A percentile compares a stretch with the other conserved stretches of the same genome.
Evolutionary conservation across 768 basidiomycete species (phyloP).

Genomic region (Boletus reticuloceps): DNA sequence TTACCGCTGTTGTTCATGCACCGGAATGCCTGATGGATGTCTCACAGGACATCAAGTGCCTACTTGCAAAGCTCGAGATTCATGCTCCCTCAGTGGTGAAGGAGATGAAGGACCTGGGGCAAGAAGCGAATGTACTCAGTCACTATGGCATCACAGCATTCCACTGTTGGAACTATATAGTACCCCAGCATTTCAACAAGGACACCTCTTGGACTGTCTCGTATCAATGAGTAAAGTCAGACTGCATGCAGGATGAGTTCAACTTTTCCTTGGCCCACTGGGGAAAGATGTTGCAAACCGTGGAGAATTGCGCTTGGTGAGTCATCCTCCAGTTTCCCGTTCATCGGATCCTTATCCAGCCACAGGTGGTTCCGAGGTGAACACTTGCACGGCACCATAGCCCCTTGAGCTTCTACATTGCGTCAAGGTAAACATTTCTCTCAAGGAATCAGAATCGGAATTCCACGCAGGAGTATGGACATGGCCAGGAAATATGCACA

Average conservation of each 20-base stretch:
- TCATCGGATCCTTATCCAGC: neutral
- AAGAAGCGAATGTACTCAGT: neutral
- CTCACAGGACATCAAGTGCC: neutral
- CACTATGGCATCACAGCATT: neutral
- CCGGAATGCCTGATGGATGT: too few species aligned
- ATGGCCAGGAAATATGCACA: slow-evolving; percentile 7
- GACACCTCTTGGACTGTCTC: neutral
- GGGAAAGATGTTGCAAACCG: slow-evolving; percentile 1
- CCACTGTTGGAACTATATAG: slow-evolving; percentile 14
- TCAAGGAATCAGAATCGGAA: slow-evolving; percentile 5
- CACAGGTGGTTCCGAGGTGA: slow-evolving; percentile 14
- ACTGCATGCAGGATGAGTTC: neutral
- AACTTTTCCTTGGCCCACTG: slow-evolving; percentile 3
- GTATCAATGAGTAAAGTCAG: slow-evolving; percentile 5
- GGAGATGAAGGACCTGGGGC: neutral
- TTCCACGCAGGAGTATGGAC: neutral
- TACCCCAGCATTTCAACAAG: too few species aligned
- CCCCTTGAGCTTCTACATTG: slow-evolving; percentile 3
- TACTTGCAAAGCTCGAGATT: neutral
- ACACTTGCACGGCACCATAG: slow-evolving; percentile 4
- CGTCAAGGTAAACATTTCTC: neutral
- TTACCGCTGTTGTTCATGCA: neutral
- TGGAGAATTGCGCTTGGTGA: slow-evolving; percentile 4
- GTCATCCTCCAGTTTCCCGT: neutral
- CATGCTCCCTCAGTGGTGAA: neutral